Evolutionary conservation across 2,329 filamentous ascomycete species (phyloP), one percentile per base, ranked within the genome.

Genomic region (Ophiostoma pallidulum): DNA sequence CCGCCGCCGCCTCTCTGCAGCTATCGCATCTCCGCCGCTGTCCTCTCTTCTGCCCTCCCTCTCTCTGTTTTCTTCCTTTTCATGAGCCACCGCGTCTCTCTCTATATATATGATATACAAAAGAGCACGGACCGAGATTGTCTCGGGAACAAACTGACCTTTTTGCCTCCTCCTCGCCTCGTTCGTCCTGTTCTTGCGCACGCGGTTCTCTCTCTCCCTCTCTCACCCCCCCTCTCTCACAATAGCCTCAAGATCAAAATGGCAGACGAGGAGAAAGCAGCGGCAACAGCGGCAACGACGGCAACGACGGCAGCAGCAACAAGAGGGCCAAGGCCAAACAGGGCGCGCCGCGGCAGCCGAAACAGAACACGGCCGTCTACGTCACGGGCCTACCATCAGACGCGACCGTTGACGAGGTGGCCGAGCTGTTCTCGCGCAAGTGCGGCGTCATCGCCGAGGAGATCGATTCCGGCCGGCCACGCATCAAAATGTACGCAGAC

Each of bases 381-480:
- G 85, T 96, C 41, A 94, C 89, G 4, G 87, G 86, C 12, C 76
- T 98, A 4, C 94, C 92, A 0, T 66, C 73, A 33, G 87, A 97
- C 62, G 84, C 80, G 37, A 86, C 84, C 0, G 71, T 83, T 36
- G 78, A 85, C 26, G 92, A 98, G 67, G 80, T 98, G 14, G 76
- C 84, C 56, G 78, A 88, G 20, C 73, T 86, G 24, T 98, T 98
- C 69, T 87, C 82, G 41, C 70, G 76, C 53, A 91, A 87, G 63
- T 94, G 79, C 59, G 90, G 90, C 51, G 84, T 97, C 56, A 90
- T 98, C 54, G 88, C 91, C 41, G 90, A 97, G 65, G 86, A 94
- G 65, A 90, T 95, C 54, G 90, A 96, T 60, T 89, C 82, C 58
- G 86, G 87, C 48, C 78, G 81, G 39, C 87, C 88, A 38, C 83